Evolutionary conservation across 1,284 basidiomycete species (phyloP).

Genomic region (Acaromyces ingoldii): DNA sequence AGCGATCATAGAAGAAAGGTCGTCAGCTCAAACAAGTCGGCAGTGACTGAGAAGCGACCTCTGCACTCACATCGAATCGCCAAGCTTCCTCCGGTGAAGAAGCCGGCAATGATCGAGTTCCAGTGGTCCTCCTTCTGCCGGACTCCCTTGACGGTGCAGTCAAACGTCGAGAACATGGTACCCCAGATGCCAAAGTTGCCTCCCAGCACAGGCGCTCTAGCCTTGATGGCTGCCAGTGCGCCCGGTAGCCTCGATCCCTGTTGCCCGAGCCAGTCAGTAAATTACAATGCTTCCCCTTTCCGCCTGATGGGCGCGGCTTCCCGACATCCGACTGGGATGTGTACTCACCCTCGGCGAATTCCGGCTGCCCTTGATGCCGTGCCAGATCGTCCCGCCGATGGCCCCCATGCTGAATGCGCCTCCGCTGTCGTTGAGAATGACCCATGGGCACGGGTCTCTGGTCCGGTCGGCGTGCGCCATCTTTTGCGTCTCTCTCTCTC

Average conservation of each 20-base stretch:
- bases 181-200: conserved; percentile 99
- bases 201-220: conserved; percentile 92
- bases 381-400: conserved; percentile 95
- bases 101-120: conserved; percentile 98
- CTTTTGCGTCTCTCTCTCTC: not conserved
- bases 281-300: not conserved
- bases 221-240: conserved; percentile 93
- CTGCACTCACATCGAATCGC: conserved; percentile 77
- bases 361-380: conserved; percentile 94
- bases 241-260: conserved; percentile 90
- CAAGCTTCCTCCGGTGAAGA: conserved; percentile 93
- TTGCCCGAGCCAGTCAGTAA: conserved; percentile 7
- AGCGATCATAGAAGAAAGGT: not conserved
- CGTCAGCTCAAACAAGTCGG: conserved; percentile 6
- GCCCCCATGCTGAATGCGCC: conserved; percentile 88
- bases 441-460: conserved; percentile 69
- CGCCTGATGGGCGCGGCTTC: not conserved
- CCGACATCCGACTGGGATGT: not conserved
- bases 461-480: not conserved
- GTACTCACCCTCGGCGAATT: conserved; percentile 85
- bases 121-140: conserved; percentile 98
- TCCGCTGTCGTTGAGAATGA: conserved; percentile 96
- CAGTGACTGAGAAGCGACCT: not conserved
- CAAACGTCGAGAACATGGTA: conserved; percentile 70
- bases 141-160: conserved; percentile 92